A percentile compares a stretch with the other conserved stretches of the same genome.
Conservation (phyloP, 2,329 filamentous ascomycete species). For the Aspergillus nomiae region DNA sequence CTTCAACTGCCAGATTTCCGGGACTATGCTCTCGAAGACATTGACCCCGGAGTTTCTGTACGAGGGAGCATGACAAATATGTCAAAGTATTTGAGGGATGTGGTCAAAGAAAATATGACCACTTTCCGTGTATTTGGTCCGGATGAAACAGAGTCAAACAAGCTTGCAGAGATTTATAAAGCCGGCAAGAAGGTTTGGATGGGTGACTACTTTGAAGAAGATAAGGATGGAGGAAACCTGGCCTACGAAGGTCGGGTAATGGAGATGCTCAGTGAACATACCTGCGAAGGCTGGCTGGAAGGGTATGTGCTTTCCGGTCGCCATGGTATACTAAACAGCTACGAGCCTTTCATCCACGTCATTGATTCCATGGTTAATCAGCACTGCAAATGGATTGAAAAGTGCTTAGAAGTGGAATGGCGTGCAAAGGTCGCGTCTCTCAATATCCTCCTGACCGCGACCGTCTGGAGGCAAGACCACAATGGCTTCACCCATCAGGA, state of each 20-base stretch:
- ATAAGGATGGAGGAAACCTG: conserved; percentile 73
- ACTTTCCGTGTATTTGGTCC: conserved; percentile 78
- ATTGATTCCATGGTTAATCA: conserved; percentile 86
- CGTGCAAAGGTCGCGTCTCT: conserved; percentile 71
- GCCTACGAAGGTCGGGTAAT: conserved; percentile 70
- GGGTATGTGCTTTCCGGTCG: conserved; percentile 75
- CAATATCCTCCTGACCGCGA: conserved; percentile 77
- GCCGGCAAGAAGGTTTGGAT: conserved; percentile 80
- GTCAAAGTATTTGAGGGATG: conserved; percentile 66
- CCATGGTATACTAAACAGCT: conserved; percentile 76
- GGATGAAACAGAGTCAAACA: conserved; percentile 81
- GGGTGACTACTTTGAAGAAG: conserved; percentile 76
- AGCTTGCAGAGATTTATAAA: conserved; percentile 70
- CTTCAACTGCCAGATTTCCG: conserved; percentile 71
- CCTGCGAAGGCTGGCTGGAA: conserved; percentile 77
- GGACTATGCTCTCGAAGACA: conserved; percentile 65
- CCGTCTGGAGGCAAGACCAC: conserved; percentile 81
- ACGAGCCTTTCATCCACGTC: conserved; percentile 81
- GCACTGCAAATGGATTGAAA: conserved; percentile 84
- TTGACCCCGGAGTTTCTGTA: conserved; percentile 59
- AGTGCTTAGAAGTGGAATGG: conserved; percentile 78
- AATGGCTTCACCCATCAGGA: conserved; percentile 84
- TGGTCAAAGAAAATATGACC: conserved; percentile 64
- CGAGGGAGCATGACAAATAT: conserved; percentile 71
- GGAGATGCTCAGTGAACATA: conserved; percentile 84